phyloP scores from a whole-genome alignment of 176 grass and related monocot species.

The Leersia perrieri region DNA sequence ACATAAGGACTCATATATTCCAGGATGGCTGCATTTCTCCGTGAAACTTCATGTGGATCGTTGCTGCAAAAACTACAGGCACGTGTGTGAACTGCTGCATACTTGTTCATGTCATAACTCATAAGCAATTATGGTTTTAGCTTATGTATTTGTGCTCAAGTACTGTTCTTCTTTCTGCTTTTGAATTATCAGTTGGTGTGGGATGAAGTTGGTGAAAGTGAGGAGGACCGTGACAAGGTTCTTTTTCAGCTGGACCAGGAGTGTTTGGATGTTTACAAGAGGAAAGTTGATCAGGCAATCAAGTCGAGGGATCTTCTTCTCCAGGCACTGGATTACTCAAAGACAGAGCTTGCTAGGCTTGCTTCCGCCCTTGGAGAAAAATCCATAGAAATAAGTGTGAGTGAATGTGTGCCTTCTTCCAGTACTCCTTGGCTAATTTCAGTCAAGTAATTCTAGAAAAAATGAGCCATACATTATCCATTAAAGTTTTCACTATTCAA shows the following conservation, averaged over 20 bases:
- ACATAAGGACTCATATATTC: not conserved
- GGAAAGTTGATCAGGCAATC: conserved; percentile 46
- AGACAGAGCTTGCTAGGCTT: conserved; percentile 47
- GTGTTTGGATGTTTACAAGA: conserved; percentile 48
- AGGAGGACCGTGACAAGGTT: conserved; percentile 36
- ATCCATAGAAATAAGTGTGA: conserved; percentile 39
- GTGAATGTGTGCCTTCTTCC: not conserved
- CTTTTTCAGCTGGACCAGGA: conserved; percentile 54
- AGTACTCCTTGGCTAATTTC: not conserved
- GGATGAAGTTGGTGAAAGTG: conserved; percentile 44
- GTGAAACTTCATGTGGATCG: conserved; percentile 43
- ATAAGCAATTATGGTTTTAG: not conserved
- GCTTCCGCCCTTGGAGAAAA: conserved; percentile 59
- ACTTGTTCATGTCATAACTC: not conserved
- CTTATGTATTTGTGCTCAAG: not conserved
- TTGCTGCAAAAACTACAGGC: conserved; percentile 60
- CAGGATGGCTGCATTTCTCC: conserved; percentile 22
- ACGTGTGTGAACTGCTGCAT: not conserved
- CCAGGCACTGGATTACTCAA: conserved; percentile 50
- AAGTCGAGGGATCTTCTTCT: conserved; percentile 51
- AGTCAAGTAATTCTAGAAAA: not conserved
- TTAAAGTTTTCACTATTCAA: not conserved
- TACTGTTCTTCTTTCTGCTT: not conserved
- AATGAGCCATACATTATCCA: not conserved
- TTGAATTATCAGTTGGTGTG: conserved; percentile 34